Evolutionary conservation across 805 yeast genomes (phyloP).

Genomic region (Saturnispora sanitii): DNA sequence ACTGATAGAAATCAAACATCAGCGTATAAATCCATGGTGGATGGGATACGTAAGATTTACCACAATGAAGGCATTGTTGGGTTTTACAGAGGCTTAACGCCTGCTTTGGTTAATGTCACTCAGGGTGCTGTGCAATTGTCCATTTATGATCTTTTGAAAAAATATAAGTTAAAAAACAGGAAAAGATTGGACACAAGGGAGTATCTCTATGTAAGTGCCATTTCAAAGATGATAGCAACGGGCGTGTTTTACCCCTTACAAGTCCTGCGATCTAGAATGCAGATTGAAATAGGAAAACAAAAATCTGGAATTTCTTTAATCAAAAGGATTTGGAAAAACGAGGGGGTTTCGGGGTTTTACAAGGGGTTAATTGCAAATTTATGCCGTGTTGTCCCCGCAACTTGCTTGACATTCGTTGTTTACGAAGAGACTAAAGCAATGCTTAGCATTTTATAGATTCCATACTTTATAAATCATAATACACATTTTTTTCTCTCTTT

Average conservation of each 20-base stretch:
- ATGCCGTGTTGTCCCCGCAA: conserved; percentile 81
- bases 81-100: conserved; percentile 73
- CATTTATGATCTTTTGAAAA: conserved; percentile 70
- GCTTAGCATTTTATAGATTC: conserved; percentile 10
- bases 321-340: conserved; percentile 32
- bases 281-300: conserved; percentile 31
- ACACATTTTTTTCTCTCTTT: no score
- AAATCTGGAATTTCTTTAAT: conserved; percentile 28
- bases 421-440: conserved; percentile 53
- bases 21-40: conserved; percentile 48
- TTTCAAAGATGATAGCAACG: conserved; percentile 61
- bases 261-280: conserved; percentile 68
- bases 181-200: conserved; percentile 37
- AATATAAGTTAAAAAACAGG: conserved; percentile 17
- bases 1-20: conserved; percentile 33
- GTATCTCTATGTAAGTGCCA: conserved; percentile 56
- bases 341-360: conserved; percentile 65
- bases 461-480: no score
- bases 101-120: conserved; percentile 69
- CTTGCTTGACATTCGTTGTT: conserved; percentile 79
- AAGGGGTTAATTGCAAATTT: conserved; percentile 75
- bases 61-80: conserved; percentile 52
- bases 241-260: conserved; percentile 74
- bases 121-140: conserved; percentile 89
- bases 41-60: conserved; percentile 46